Evolutionary conservation across 805 yeast species (phyloP).

Genomic region (Metahyphopichia silvanorum): DNA sequence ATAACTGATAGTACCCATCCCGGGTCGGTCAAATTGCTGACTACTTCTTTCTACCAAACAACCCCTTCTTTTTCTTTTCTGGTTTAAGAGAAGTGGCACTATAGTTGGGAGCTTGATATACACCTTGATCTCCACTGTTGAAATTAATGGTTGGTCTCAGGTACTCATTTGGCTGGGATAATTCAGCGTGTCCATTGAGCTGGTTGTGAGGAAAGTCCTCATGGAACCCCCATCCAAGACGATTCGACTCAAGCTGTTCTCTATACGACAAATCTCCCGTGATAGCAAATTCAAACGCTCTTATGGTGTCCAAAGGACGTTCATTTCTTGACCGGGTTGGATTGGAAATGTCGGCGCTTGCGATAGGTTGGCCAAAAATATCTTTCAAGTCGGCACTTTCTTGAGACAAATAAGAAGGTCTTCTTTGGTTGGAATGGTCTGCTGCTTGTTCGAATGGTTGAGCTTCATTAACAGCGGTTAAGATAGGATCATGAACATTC

Average conservation of each 20-base stretch:
- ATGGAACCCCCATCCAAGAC: conserved; percentile 86
- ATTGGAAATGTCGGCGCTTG: conserved; percentile 80
- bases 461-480: conserved; percentile 89
- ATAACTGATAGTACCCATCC: too few relatives aligned
- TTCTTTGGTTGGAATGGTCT: conserved; percentile 28
- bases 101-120: conserved; percentile 57
- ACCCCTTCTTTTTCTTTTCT: conserved; percentile 45
- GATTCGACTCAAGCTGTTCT: conserved; percentile 75
- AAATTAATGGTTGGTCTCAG: conserved; percentile 40
- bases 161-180: conserved; percentile 27
- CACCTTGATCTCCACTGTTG: conserved; percentile 34
- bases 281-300: conserved; percentile 90
- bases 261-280: conserved; percentile 81
- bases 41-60: conserved; percentile 64
- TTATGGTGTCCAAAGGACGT: conserved; percentile 93
- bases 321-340: conserved; percentile 94
- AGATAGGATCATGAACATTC: conserved; percentile 81
- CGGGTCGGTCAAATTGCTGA: not conserved
- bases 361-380: conserved; percentile 80
- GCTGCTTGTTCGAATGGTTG: conserved; percentile 84
- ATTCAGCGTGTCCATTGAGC: conserved; percentile 25
- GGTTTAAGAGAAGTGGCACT: conserved; percentile 45
- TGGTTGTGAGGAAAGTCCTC: conserved; percentile 63
- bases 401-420: conserved; percentile 42
- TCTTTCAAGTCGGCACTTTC: conserved; percentile 64